A percentile compares a stretch with the other conserved stretches of the same genome.
These are phyloP conservation scores for Phytopythium montanum DNA, from an alignment of 352 stramenopile species.

Conservation along the genomic window DNA sequence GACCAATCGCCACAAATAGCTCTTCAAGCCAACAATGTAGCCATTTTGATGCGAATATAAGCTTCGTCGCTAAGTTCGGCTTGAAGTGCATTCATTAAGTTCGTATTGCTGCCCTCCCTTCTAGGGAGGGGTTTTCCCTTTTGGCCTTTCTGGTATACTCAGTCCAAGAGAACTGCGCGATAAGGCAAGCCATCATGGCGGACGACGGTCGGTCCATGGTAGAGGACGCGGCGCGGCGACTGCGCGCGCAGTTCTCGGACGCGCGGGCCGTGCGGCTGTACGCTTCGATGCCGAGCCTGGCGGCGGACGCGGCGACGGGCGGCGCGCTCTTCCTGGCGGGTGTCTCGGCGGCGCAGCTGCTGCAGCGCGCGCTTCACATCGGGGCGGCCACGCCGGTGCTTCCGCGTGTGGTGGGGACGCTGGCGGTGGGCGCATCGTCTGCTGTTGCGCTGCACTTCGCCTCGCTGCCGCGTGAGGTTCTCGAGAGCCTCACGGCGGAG, in stretches of 20 bases:
- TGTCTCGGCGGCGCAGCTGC: slow-evolving; percentile 39
- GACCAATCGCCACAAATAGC: neutral
- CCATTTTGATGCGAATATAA: slow-evolving; percentile 3
- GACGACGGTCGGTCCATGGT: slow-evolving; percentile 7
- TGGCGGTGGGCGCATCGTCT: slow-evolving; percentile 47
- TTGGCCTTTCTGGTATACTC: neutral
- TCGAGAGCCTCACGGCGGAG: slow-evolving; percentile 21
- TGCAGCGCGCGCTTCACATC: slow-evolving; percentile 39
- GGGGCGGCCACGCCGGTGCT: slow-evolving; percentile 43
- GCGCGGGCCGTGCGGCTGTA: slow-evolving; percentile 44
- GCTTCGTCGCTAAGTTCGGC: neutral
- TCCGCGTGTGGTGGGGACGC: slow-evolving; percentile 31
- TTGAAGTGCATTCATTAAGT: neutral
- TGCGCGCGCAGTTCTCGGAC: slow-evolving; percentile 31
- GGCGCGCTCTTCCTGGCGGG: slow-evolving; percentile 46
- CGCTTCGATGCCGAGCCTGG: slow-evolving; percentile 30
- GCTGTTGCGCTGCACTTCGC: slow-evolving; percentile 42
- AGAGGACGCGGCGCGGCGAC: slow-evolving; percentile 14
- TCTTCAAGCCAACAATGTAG: neutral
- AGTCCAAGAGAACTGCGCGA: neutral
- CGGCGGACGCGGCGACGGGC: slow-evolving; percentile 42
- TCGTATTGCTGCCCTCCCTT: neutral
- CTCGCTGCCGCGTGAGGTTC: slow-evolving; percentile 41
- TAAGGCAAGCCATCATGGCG: neutral
- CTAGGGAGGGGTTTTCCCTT: neutral